Percentiles rank a stretch among this genome's conserved stretches.
These are phyloP conservation scores for Cryptococcus amylolentus DNA, from an alignment of 1,284 basidiomycete genomes.

Conservation along the genomic window DNA sequence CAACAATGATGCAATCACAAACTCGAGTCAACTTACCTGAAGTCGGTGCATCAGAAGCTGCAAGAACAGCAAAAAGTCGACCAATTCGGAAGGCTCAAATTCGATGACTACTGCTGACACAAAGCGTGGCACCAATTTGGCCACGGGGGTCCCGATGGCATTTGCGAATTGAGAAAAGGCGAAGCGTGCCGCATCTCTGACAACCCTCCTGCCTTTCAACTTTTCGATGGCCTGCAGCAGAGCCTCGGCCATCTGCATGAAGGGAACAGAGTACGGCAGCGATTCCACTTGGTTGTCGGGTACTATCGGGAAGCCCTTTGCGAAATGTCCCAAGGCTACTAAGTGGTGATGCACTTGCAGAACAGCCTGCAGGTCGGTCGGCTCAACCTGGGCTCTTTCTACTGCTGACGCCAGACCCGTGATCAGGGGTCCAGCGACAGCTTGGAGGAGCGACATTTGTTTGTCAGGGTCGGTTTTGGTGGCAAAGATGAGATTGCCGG, in stretches of 20 bases:
- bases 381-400: slow-evolving; percentile 46
- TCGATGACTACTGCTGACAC: slow-evolving; percentile 86
- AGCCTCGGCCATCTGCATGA: slow-evolving; percentile 82
- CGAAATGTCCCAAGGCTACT: slow-evolving; percentile 89
- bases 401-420: slow-evolving; percentile 69
- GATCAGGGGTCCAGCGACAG: slow-evolving; percentile 76
- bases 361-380: slow-evolving; percentile 60
- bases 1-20: slow-evolving; percentile 3
- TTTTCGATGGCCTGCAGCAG: slow-evolving; percentile 82
- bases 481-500: slow-evolving; percentile 76
- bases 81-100: slow-evolving; percentile 86
- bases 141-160: slow-evolving; percentile 71
- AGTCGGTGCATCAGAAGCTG: slow-evolving; percentile 86
- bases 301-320: slow-evolving; percentile 94
- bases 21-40: slow-evolving; percentile 58
- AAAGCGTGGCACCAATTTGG: slow-evolving; percentile 53
- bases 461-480: slow-evolving; percentile 64
- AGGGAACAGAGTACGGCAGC: slow-evolving; percentile 73
- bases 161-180: slow-evolving; percentile 92
- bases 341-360: slow-evolving; percentile 92
- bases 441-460: slow-evolving; percentile 68
- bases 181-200: slow-evolving; percentile 90
- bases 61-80: slow-evolving; percentile 95
- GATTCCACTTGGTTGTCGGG: slow-evolving; percentile 66
- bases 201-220: slow-evolving; percentile 80